These are phyloP conservation scores for Aegilops tauschii DNA, from an alignment of 176 grass and related monocot genomes.

Conservation along the genomic window DNA sequence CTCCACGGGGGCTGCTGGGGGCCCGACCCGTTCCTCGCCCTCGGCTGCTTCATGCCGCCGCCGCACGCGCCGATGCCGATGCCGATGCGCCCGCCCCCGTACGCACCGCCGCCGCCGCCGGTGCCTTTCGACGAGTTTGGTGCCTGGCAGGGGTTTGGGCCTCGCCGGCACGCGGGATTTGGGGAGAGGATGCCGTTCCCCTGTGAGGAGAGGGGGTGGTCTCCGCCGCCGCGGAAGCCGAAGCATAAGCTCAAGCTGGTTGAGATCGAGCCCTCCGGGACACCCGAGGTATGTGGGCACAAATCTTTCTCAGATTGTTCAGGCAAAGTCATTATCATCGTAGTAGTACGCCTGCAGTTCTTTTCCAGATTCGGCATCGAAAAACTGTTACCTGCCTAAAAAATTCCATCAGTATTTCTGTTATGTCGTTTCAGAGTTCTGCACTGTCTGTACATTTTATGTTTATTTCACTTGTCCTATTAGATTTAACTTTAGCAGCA, in stretches of 20 bases:
- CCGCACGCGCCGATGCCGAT: background rate
- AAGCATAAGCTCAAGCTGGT: constrained; percentile 26
- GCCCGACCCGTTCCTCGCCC: background rate
- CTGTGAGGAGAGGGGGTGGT: background rate
- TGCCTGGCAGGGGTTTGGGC: background rate
- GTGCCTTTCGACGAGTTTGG: background rate
- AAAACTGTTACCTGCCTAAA: background rate
- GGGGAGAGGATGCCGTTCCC: background rate
- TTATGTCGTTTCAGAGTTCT: background rate
- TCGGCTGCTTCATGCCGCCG: background rate
- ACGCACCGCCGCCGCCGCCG: background rate
- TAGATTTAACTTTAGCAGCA: background rate
- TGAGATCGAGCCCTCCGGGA: constrained; percentile 10
- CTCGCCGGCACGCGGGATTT: background rate
- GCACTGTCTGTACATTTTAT: background rate
- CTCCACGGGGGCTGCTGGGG: background rate
- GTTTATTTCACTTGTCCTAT: background rate
- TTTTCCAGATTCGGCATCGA: background rate
- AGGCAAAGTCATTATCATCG: background rate
- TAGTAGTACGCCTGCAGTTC: background rate
- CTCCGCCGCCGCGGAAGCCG: background rate
- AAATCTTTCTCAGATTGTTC: background rate
- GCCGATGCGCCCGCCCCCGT: background rate
- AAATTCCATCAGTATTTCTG: background rate
- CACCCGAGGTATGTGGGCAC: background rate